These are phyloP conservation scores for Globisporangium solare DNA, from an alignment of 352 stramenopile genomes.

Conservation along the genomic window DNA sequence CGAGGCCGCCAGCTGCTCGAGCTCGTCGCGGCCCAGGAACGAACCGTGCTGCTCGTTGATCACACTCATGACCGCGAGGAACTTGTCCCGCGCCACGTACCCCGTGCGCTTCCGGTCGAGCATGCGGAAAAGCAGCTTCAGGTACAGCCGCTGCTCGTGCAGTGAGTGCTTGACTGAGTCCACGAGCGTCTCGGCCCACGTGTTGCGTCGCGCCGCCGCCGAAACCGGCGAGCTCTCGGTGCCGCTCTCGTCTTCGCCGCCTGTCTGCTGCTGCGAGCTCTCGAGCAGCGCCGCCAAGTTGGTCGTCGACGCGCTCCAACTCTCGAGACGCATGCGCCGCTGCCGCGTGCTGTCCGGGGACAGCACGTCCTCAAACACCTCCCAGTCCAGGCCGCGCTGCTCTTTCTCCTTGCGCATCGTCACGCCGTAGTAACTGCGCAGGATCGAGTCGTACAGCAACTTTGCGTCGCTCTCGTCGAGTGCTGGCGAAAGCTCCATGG, in stretches of 20 bases:
- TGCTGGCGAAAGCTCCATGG: constrained; percentile 41
- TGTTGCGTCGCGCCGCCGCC: constrained; percentile 23
- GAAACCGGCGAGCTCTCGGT: constrained; percentile 17
- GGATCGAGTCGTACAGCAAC: constrained; percentile 57
- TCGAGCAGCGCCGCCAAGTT: constrained; percentile 27
- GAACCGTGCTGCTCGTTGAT: constrained; percentile 70
- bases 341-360: constrained; percentile 63
- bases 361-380: constrained; percentile 79
- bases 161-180: constrained; percentile 69
- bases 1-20: constrained; percentile 63
- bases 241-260: constrained; percentile 27
- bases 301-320: constrained; percentile 45
- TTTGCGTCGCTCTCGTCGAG: constrained; percentile 43
- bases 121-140: constrained; percentile 79
- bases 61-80: constrained; percentile 67
- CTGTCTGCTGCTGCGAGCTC: constrained; percentile 10
- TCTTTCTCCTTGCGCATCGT: constrained; percentile 34
- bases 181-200: constrained; percentile 65
- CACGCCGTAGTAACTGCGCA: constrained; percentile 63
- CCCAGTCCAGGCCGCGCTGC: constrained; percentile 47
- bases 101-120: constrained; percentile 63
- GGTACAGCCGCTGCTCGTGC: constrained; percentile 74
- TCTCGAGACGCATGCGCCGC: constrained; percentile 55
- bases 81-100: constrained; percentile 62
- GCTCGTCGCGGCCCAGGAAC: constrained; percentile 47